Percentiles rank a stretch among this genome's conserved stretches.
Evolutionary conservation across 1,284 basidiomycete genomes (phyloP).

Genomic region (Irpex sp.): DNA sequence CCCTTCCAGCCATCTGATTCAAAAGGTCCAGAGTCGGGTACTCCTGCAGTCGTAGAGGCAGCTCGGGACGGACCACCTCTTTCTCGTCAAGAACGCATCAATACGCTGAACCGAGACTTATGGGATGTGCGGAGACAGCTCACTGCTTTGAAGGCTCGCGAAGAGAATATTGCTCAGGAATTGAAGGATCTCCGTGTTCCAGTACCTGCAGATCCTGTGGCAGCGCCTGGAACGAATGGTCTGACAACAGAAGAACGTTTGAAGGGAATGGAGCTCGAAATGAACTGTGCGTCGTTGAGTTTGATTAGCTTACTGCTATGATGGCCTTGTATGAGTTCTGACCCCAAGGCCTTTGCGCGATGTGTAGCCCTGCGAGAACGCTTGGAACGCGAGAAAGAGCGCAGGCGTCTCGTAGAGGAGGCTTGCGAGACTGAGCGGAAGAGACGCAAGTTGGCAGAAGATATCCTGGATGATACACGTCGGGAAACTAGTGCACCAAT

Average conservation of each 20-base stretch:
- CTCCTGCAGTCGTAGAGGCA: not conserved
- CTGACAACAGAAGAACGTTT: conserved; percentile 3
- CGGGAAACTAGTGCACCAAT: conserved; percentile 39
- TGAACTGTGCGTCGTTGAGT: conserved; percentile 5
- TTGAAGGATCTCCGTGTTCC: conserved; percentile 19
- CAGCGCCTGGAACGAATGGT: not conserved
- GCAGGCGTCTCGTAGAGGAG: conserved; percentile 20
- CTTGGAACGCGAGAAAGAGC: conserved; percentile 9
- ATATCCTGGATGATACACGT: conserved; percentile 30
- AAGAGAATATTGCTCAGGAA: conserved; percentile 25
- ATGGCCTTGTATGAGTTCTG: not conserved
- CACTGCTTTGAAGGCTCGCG: conserved; percentile 27
- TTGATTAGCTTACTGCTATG: not conserved
- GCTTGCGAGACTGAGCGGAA: conserved; percentile 29
- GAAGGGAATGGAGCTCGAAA: conserved; percentile 8
- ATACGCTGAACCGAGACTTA: conserved; percentile 27
- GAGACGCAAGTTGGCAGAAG: conserved; percentile 29
- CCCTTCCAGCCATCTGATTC: not conserved
- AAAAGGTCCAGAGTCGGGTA: not conserved
- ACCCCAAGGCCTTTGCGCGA: not conserved
- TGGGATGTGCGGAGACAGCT: conserved; percentile 31
- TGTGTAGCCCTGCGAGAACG: conserved; percentile 10
- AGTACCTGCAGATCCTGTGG: conserved; percentile 3
- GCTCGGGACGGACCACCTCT: not conserved
- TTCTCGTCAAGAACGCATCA: not conserved